These are phyloP conservation scores for Aspergillus ochraceus DNA, from an alignment of 2,329 filamentous ascomycete genomes.

Conservation along the genomic window DNA sequence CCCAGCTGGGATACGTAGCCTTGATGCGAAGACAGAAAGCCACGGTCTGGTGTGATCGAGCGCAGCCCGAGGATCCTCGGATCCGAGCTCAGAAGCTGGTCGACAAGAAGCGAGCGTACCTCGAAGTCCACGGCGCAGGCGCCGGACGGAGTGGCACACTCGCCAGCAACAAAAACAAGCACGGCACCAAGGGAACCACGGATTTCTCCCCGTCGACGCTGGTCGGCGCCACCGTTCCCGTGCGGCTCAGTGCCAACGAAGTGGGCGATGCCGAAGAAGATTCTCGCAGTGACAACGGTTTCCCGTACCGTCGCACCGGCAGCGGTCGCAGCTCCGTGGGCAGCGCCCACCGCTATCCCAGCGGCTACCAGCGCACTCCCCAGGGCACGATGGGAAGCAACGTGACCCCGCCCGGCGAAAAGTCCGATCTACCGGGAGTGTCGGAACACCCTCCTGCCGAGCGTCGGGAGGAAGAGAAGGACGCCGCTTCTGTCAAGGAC, in stretches of 20 bases:
- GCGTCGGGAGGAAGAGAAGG: constrained; percentile 28
- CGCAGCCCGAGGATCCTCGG: constrained; percentile 87
- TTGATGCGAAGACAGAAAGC: constrained; percentile 96
- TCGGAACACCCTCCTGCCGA: constrained; percentile 39
- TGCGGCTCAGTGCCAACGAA: constrained; percentile 91
- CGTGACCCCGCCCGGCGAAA: constrained; percentile 53
- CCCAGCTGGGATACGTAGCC: constrained; percentile 81
- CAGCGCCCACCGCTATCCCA: constrained; percentile 45
- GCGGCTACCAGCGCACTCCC: constrained; percentile 45
- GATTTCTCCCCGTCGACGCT: constrained; percentile 78
- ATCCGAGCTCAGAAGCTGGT: constrained; percentile 78
- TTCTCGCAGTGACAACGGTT: constrained; percentile 38
- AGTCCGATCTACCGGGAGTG: constrained; percentile 43
- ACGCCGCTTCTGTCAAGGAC: constrained; percentile 25
- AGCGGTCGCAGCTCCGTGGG: constrained; percentile 60
- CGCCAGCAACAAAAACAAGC: constrained; percentile 76
- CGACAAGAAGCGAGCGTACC: constrained; percentile 81
- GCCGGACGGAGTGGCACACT: constrained; percentile 63
- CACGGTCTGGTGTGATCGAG: constrained; percentile 95
- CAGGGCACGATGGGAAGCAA: constrained; percentile 50
- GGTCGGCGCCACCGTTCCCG: constrained; percentile 77
- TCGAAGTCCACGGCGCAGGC: constrained; percentile 69
- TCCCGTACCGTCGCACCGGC: constrained; percentile 54
- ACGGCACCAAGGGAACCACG: constrained; percentile 77
- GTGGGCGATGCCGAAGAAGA: constrained; percentile 84